A percentile compares a stretch with the other conserved stretches of the same genome.
phyloP scores from a whole-genome alignment of 2,329 filamentous ascomycete species.

The Phialophora tarda region DNA sequence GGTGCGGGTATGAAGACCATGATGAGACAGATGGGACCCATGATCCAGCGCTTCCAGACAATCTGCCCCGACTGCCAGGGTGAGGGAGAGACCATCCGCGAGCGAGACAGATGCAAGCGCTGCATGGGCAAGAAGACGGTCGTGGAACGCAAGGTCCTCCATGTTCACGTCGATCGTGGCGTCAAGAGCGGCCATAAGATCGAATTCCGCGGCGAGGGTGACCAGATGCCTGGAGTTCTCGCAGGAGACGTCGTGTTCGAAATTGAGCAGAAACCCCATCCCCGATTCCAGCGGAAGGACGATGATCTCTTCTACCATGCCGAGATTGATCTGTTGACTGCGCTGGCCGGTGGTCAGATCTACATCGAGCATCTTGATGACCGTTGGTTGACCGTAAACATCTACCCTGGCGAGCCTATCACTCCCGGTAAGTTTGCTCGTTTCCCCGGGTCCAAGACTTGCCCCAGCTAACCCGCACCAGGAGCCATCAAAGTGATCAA shows the following conservation, averaged over 20 bases:
- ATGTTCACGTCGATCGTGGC: constrained; percentile 95
- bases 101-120: constrained; percentile 96
- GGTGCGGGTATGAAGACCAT: constrained; percentile 99
- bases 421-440: constrained; percentile 71
- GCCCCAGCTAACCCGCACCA: constrained; percentile 47
- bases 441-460: background rate
- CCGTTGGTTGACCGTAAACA: constrained; percentile 91
- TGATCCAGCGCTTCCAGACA: constrained; percentile 99
- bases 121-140: constrained; percentile 98
- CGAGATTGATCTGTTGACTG: constrained; percentile 94
- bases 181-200: constrained; percentile 94
- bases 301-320: constrained; percentile 95
- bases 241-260: constrained; percentile 97
- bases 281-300: constrained; percentile 92
- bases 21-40: constrained; percentile 99
- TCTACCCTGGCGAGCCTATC: constrained; percentile 93
- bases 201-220: constrained; percentile 94
- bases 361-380: constrained; percentile 97
- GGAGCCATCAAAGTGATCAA: constrained; percentile 91
- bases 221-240: constrained; percentile 90
- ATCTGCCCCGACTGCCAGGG: constrained; percentile 98
- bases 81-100: constrained; percentile 94
- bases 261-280: constrained; percentile 98
- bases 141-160: constrained; percentile 95
- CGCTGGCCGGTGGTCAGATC: constrained; percentile 86